Conservation (phyloP, 768 basidiomycete species). For the Mrakia gelida region DNA sequence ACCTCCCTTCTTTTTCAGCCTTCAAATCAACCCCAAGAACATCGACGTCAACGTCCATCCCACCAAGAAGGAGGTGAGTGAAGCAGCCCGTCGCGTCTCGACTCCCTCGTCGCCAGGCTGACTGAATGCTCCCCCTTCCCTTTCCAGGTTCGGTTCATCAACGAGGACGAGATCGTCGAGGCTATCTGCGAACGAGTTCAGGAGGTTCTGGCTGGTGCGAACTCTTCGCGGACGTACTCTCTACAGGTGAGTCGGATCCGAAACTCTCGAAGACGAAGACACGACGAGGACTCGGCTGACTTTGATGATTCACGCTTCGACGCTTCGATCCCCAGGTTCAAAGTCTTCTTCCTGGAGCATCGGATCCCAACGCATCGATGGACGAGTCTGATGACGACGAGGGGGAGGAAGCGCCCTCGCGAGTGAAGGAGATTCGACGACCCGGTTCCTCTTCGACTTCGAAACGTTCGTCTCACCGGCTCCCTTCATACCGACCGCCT, state of each 20-base stretch:
- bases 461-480: not conserved
- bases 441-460: not conserved
- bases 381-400: slow-evolving; percentile 10
- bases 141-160: slow-evolving; percentile 68
- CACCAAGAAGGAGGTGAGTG: slow-evolving; percentile 78
- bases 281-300: not conserved
- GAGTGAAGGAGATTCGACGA: not conserved
- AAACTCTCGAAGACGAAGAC: not conserved
- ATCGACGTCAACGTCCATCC: slow-evolving; percentile 98
- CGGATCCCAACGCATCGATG: slow-evolving; percentile 24
- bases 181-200: slow-evolving; percentile 70
- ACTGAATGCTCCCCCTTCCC: not conserved
- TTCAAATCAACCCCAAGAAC: slow-evolving; percentile 75
- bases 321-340: slow-evolving; percentile 30
- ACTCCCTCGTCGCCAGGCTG: not conserved
- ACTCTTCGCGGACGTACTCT: slow-evolving; percentile 47
- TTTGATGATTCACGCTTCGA: too few species aligned
- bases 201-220: slow-evolving; percentile 54
- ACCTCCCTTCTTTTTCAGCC: slow-evolving; percentile 47
- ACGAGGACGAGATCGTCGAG: slow-evolving; percentile 81
- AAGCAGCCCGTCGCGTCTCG: not conserved
- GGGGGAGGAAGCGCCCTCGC: not conserved
- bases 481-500: not conserved
- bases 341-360: slow-evolving; percentile 43
- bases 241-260: slow-evolving; percentile 45